These are phyloP conservation scores for Quercus berberidifolia DNA, from an alignment of 306 rosid species.

Conservation along the genomic window DNA sequence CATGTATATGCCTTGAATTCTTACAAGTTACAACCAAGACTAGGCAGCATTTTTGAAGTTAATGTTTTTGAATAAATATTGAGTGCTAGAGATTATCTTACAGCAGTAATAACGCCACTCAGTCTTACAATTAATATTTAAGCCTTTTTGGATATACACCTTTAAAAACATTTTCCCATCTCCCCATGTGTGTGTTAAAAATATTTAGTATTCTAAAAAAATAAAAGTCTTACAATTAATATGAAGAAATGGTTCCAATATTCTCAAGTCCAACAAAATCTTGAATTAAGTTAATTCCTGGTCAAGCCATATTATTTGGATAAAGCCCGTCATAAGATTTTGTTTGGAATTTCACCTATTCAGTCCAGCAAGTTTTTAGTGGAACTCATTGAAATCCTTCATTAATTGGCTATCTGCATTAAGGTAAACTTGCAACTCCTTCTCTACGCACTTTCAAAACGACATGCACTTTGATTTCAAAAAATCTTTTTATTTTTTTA, in stretches of 20 bases:
- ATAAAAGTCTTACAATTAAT: neutral
- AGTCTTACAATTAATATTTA: no score
- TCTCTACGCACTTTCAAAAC: slow-evolving; percentile 35
- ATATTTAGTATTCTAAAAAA: no score
- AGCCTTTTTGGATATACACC: no score
- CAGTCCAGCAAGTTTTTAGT: slow-evolving; percentile 69
- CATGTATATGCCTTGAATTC: no score
- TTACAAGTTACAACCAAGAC: neutral
- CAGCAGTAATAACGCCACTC: no score
- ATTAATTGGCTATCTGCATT: slow-evolving; percentile 49
- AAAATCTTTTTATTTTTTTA: no score
- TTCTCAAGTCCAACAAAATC: neutral
- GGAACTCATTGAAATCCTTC: slow-evolving; percentile 66
- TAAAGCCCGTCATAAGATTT: neutral
- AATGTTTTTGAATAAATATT: neutral
- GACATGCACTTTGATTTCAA: no score
- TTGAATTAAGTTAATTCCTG: neutral
- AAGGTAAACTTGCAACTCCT: slow-evolving; percentile 60
- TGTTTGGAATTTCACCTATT: slow-evolving; percentile 29
- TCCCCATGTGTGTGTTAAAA: no score
- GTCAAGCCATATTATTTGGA: neutral
- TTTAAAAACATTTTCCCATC: no score
- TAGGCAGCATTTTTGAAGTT: neutral
- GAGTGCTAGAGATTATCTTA: no score
- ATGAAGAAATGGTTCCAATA: neutral